Evolutionary conservation across 495 filamentous ascomycete genomes (phyloP), one percentile per base, ranked within the genome.

Genomic region (Aspergillus wentii): DNA sequence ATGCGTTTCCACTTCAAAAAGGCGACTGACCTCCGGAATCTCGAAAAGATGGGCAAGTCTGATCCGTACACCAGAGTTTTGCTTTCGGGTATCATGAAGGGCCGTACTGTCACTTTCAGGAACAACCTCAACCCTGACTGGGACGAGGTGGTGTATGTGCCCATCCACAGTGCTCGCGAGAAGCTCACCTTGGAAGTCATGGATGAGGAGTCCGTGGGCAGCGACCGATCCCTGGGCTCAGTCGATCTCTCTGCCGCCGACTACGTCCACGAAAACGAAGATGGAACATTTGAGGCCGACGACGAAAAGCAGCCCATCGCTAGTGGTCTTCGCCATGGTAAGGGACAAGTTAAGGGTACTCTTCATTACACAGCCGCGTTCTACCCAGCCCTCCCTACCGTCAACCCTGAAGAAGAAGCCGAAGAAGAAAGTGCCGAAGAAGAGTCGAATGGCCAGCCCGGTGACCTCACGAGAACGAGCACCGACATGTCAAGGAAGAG

Each of bases 81-180:
- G 30, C 75, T 95, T 19, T 94, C 88, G 20, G 91, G 92, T 19
- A 75, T 96, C 33, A 83, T 91, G 51, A 94, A 86, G 53, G 90
- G 74, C 14, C 78, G 88, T 35, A 95, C 94, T 1, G 92, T 99
- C 31, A 96, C 92, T 1, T 95, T 91, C 65, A 80, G 88, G 51
- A 99, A 91, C 56, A 95, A 95, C 51, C 79, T 99, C 14, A 86
- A 95, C 50, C 92, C 92, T 2, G 82, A 94, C 21, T 99, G 85
- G 85, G 88, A 99, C 51, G 94, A 99, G 59, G 78, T 97, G 9
- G 74, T 94, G 30, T 99, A 99, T 59, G 76, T 99, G 1, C 91
- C 94, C 1, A 76, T 99, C 39, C 94, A 97, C 59, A 85, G 81
- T 8, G 38, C 71, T n/a, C 81, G 83, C 21, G 94, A 97, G 57